Percentiles rank a stretch among this genome's conserved stretches.
Conservation (phyloP, 2,329 filamentous ascomycete genomes). For the Pseudodiploospora longispora region DNA sequence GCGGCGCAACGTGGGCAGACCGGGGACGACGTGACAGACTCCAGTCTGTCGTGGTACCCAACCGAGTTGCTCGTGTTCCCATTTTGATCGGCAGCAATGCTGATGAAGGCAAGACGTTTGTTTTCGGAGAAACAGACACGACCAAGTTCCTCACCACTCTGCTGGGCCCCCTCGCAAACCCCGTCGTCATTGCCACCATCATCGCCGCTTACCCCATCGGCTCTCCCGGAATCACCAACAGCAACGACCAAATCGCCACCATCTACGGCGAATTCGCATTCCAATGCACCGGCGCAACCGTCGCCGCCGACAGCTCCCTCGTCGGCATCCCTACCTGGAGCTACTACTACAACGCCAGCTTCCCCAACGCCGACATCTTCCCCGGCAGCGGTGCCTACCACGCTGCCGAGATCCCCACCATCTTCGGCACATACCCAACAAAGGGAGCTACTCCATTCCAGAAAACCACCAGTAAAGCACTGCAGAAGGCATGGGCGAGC, state of each 20-base stretch:
- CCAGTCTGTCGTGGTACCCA: constrained; percentile 1
- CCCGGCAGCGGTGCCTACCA: constrained; percentile 33
- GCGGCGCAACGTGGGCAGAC: constrained; percentile 13
- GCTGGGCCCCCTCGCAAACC: too few relatives aligned
- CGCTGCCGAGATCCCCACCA: constrained; percentile 33
- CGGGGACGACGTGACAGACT: constrained; percentile 10
- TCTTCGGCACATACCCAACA: constrained; percentile 29
- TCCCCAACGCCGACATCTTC: constrained; percentile 34
- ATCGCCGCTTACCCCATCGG: constrained; percentile 12
- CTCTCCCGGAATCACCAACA: constrained; percentile 7
- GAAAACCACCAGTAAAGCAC: constrained; percentile 10
- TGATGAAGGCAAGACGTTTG: constrained; percentile 12
- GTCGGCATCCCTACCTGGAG: constrained; percentile 33
- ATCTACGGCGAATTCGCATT: constrained; percentile 15
- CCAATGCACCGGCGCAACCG: constrained; percentile 14
- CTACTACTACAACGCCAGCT: constrained; percentile 40
- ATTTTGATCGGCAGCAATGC: constrained; percentile 15
- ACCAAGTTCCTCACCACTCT: neutral
- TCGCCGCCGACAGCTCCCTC: constrained; percentile 21
- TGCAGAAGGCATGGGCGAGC: constrained; percentile 14
- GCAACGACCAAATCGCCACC: constrained; percentile 12
- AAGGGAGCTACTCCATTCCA: constrained; percentile 15
- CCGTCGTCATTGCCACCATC: neutral
- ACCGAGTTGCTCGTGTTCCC: constrained; percentile 15
- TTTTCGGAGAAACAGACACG: constrained; percentile 1